Percentiles rank a stretch among this genome's conserved stretches.
Evolutionary conservation across 2,329 filamentous ascomycete species (phyloP).

Genomic region (Penicillium palitans): DNA sequence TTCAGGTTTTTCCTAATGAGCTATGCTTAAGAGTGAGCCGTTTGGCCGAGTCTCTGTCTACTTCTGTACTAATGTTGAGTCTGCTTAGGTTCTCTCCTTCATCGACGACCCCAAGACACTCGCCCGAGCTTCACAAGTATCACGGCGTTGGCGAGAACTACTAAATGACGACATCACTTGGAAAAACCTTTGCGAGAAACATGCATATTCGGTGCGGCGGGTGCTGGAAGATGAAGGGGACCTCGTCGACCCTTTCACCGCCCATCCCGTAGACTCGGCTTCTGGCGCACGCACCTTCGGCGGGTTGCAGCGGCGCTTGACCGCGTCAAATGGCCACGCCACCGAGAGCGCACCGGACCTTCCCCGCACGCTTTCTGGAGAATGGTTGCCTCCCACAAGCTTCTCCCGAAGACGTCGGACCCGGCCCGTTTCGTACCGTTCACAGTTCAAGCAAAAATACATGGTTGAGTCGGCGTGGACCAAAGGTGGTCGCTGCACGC

Average conservation of each 20-base stretch:
- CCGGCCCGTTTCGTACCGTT: slow-evolving; percentile 82
- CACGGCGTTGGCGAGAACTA: slow-evolving; percentile 86
- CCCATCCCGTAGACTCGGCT: slow-evolving; percentile 25
- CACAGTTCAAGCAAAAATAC: slow-evolving; percentile 96
- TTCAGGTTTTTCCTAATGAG: slow-evolving; percentile 87
- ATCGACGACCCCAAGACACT: slow-evolving; percentile 96
- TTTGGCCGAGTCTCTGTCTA: background rate
- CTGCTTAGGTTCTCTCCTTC: slow-evolving; percentile 78
- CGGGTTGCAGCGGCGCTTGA: slow-evolving; percentile 29
- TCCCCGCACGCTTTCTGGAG: slow-evolving; percentile 37
- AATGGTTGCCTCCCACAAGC: slow-evolving; percentile 35
- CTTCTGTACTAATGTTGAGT: slow-evolving; percentile 15
- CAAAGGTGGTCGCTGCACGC: slow-evolving; percentile 79
- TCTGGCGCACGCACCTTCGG: slow-evolving; percentile 23
- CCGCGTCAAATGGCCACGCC: slow-evolving; percentile 34
- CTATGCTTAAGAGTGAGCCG: slow-evolving; percentile 76
- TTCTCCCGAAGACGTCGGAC: slow-evolving; percentile 50
- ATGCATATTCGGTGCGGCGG: slow-evolving; percentile 82
- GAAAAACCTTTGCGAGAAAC: slow-evolving; percentile 96
- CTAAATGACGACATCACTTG: slow-evolving; percentile 96
- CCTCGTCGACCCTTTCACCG: slow-evolving; percentile 38
- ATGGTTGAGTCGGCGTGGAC: slow-evolving; percentile 97
- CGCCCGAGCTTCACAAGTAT: slow-evolving; percentile 93
- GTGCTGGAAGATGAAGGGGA: slow-evolving; percentile 50
- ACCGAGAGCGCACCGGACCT: slow-evolving; percentile 53